Evolutionary conservation across 352 stramenopile species (phyloP), one percentile per base, ranked within the genome.

Genomic region (Pythium biforme): DNA sequence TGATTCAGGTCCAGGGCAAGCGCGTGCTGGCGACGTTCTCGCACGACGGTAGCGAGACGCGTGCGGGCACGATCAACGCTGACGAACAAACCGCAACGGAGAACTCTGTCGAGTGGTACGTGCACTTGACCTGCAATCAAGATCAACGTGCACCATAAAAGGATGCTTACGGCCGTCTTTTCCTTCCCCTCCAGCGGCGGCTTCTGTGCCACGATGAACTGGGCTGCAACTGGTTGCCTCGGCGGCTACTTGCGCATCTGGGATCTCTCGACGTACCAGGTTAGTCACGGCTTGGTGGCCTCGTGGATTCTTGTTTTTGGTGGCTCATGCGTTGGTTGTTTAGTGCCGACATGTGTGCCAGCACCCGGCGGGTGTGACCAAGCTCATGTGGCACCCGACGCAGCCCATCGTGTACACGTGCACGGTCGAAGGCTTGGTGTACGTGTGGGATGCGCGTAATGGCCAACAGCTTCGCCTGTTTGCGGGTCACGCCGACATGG

Each of bases 211-310:
- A 93, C 90, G 43, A 92, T 96, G 77, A 96, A 97, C 66, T 99
- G 96, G 96, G 92, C 83, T 39, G 95, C 96, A 20, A 99, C 96
- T 1, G 97, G 90, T 26, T 97, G 95, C 33, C 89, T 98, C 3
- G 96, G 98, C 59, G 96, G 96, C 55, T 86, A 80, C 27, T 64
- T 99, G 49, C 97, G 97, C 63, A 98, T 99, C 66, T 99, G 96
- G 96, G 96, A 99, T 74, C 82, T 98, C 43, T 79, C 81, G 10
- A 90, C 83, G 1, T 82, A 92, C 64, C 79, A 92, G 58, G 85
- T 92, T 76, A 29, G 41, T 37, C 20, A 47, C 9, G 8, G 22
- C 15, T 31, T 57, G 65, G 27, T 51, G n/a, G n/a, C 27, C 25
- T 20, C 25, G 37, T n/a, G 3, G n/a, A 9, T n/a, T 9, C 2